Evolutionary conservation across 306 rosid species (phyloP), one percentile per base, ranked within the genome.

Genomic region (Vicia villosa): DNA sequence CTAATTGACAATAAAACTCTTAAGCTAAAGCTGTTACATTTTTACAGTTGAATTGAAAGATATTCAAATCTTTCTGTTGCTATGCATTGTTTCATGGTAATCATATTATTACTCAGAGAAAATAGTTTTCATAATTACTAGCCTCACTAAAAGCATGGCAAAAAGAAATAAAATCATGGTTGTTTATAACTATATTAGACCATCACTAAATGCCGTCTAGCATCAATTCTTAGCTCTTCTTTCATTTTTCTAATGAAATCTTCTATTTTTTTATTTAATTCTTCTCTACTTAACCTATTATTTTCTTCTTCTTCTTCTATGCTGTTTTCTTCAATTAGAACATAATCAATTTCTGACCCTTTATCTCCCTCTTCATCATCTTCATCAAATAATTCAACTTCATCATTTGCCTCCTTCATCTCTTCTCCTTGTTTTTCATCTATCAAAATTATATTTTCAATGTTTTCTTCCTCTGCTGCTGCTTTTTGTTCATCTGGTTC

Each of bases 161-260:
- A 46, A 46, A 15, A 15, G 19, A 46, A 46, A 47, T 3, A 47
- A 15, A 22, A 47, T 22, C 17, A 24, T 54, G 16, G 34, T 11
- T 54, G 57, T 4, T 54, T 32, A 22, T 54, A 24, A 3, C 24
- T 11, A 54, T 12, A 60, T 77, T 64, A 80, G 68, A 83, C 88
- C 82, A 86, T 78, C 22, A 88, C 81, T 28, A 83, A 50, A 56
- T 85, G 89, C 38, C 77, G 61, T 74, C 74, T 68, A 75, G 95
- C 91, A 81, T 89, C 91, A 38, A 86, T 72, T 65, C 88, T 83
- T n/a, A 89, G 47, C 79, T 77, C 96, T 76, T 79, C 83, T 85
- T 79, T 92, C 90, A 86, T 85, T 72, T 76, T 92, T 75, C 81
- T 86, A 28, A 92, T 92, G 40, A 92, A 92, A n/a, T 92, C 98